Base-by-base conservation (phyloP, 2,329 filamentous ascomycete genomes). In the Aotearoamyces nothofagi region DNA sequence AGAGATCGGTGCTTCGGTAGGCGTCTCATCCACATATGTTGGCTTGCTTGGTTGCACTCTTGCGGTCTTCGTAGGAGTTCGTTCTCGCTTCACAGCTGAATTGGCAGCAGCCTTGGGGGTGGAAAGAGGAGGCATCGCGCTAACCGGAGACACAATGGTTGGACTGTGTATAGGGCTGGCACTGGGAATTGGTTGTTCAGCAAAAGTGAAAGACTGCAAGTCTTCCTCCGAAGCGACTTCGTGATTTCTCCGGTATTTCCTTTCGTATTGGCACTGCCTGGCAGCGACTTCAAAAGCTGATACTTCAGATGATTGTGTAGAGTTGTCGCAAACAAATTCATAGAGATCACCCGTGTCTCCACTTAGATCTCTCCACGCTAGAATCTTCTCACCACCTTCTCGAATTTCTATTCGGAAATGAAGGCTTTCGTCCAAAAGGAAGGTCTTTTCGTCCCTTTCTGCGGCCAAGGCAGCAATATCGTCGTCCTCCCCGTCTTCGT, bases 401-500 rank as follows among this genome's bases (percentile, higher is more conserved):
- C 86, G 69, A 38, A 78, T 69, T 50, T 92, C 82, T 24, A 82
- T 78, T 33, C 87, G 77, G 46, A 98, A 83, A 48, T 82, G 82
- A 20, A 98, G 64, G 30, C 73, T 71, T 52, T 94, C 78, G 66
- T 96, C 87, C n/a, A 98, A 74, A 26, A 96, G 57, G 50, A 96
- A 98, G 0, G 78, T 87, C 61, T 93, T 94, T 58, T 98, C 90
- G 76, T 98, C 92, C 44, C 84, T 82, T 46, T 94, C 86, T 14
- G 64, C 61, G 15, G 65, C 65, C 30, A 90, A 63, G n/a, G 69
- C 72, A 47, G 87, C 81, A 24, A 71, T 67, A 33, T 71, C 78
- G 26, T 68, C 76, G 57, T 92, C 80, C 38, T 87, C 82, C 29
- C 74, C 82, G 45, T 86, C 82, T 50, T 93, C 87, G 43, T 93